Evolutionary conservation across 345 rosid species (phyloP).

Genomic region (Moricandia moricandioides): DNA sequence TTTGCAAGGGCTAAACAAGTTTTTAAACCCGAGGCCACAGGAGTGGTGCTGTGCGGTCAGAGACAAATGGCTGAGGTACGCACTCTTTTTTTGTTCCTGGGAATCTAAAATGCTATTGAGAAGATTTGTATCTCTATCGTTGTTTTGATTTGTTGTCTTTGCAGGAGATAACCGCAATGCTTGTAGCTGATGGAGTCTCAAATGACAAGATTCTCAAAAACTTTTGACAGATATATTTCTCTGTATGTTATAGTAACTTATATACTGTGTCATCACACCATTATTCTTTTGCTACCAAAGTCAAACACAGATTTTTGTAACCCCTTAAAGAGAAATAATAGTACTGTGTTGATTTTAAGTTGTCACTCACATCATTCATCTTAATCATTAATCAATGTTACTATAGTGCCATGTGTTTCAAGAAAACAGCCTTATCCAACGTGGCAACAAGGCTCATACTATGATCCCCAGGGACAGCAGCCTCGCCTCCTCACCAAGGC

Average conservation of each 20-base stretch:
- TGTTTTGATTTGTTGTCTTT: slow-evolving; percentile 4
- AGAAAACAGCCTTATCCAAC: too few species aligned
- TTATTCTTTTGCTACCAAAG: neutral
- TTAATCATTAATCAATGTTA: neutral
- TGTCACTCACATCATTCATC: neutral
- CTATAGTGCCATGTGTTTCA: neutral
- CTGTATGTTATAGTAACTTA: slow-evolving; percentile 16
- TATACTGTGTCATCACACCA: neutral
- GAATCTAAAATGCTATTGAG: neutral
- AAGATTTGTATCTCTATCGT: slow-evolving; percentile 1
- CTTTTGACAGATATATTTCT: slow-evolving; percentile 50
- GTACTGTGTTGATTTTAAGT: neutral
- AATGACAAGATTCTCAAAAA: slow-evolving; percentile 75
- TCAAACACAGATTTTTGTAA: neutral
- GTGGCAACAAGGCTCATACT: too few species aligned
- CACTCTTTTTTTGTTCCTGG: neutral
- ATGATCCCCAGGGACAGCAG: too few species aligned
- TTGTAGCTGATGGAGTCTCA: slow-evolving; percentile 70
- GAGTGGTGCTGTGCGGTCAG: slow-evolving; percentile 89
- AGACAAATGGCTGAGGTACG: slow-evolving; percentile 94
- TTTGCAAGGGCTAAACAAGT: slow-evolving; percentile 67
- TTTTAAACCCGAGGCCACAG: slow-evolving; percentile 55
- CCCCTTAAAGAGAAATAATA: neutral
- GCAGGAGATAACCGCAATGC: slow-evolving; percentile 88
- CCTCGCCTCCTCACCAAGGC: too few species aligned